Percentiles rank a stretch among this genome's conserved stretches.
These are phyloP conservation scores for Albophoma yamanashiensis DNA, from an alignment of 2,329 filamentous ascomycete species.

Conservation along the genomic window DNA sequence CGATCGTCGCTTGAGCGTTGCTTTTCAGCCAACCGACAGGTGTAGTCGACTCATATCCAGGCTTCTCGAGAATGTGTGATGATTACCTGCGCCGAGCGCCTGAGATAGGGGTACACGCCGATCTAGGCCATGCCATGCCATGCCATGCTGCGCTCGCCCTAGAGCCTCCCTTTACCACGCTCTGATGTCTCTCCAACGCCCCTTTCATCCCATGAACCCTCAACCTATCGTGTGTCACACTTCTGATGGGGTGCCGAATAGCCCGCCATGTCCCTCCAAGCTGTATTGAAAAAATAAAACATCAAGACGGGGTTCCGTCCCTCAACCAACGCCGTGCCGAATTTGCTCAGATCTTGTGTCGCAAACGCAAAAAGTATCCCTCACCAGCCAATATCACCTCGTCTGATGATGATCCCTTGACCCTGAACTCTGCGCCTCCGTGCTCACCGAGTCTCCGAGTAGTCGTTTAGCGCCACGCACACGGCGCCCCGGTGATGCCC, in stretches of 20 bases:
- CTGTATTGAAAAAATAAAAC: not conserved
- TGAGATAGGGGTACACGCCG: not conserved
- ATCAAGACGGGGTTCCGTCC: not conserved
- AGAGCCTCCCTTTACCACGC: not conserved
- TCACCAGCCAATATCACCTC: not conserved
- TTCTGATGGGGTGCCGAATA: not conserved
- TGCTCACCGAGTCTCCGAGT: constrained; percentile 43
- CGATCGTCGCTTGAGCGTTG: not conserved
- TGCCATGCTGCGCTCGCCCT: not conserved
- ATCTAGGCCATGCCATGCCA: not conserved
- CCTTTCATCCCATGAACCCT: not conserved
- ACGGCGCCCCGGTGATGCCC: constrained; percentile 87
- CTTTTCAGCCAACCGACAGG: not conserved
- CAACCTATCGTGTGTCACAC: not conserved
- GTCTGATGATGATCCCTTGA: not conserved
- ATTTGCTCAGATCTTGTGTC: not conserved
- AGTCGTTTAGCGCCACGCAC: constrained; percentile 87
- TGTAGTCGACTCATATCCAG: not conserved
- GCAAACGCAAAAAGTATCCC: not conserved
- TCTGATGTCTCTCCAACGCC: not conserved
- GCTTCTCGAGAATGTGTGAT: not conserved
- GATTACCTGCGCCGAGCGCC: not conserved
- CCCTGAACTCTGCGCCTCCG: not conserved
- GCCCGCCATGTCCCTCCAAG: not conserved
- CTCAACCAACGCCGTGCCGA: not conserved